Percentiles rank a stretch among this genome's conserved stretches.
Conservation (phyloP, 1,139 yeast species). For the Kluyveromyces marxianus region DNA sequence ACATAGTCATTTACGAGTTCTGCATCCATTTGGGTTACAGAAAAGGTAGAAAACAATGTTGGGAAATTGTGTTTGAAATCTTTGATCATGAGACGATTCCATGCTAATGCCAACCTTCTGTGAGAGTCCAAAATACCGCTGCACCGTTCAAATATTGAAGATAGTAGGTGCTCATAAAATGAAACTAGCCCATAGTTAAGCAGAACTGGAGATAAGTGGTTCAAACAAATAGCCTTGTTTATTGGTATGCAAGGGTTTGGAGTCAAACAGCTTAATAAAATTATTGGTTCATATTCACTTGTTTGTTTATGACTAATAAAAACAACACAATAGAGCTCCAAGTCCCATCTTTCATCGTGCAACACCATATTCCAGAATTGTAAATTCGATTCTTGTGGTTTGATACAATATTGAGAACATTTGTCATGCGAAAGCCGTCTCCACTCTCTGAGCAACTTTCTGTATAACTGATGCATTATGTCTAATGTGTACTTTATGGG, state of each 20-base stretch:
- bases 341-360: conserved; percentile 12
- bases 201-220: conserved; percentile 17
- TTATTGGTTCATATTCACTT: conserved; percentile 14
- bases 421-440: conserved; percentile 15
- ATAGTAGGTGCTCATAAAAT: conserved; percentile 19
- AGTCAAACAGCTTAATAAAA: conserved; percentile 24
- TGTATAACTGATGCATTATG: conserved; percentile 19
- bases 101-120: conserved; percentile 12
- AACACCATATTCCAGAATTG: conserved; percentile 28
- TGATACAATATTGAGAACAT: conserved; percentile 13
- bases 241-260: conserved; percentile 24
- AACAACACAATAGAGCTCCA: conserved; percentile 22
- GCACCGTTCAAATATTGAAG: conserved; percentile 11
- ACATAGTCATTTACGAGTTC: conserved; percentile 5
- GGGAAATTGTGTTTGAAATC: conserved; percentile 26
- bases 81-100: conserved; percentile 27
- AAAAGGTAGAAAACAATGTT: conserved; percentile 11
- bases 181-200: conserved; percentile 19
- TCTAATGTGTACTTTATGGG: not conserved
- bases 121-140: not conserved
- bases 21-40: conserved; percentile 4
- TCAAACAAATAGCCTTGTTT: conserved; percentile 22
- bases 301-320: conserved; percentile 11
- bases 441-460: conserved; percentile 28
- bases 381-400: conserved; percentile 29